Evolutionary conservation across 169 alveolate species (phyloP).

Genomic region (Besnoitia besnoiti): DNA sequence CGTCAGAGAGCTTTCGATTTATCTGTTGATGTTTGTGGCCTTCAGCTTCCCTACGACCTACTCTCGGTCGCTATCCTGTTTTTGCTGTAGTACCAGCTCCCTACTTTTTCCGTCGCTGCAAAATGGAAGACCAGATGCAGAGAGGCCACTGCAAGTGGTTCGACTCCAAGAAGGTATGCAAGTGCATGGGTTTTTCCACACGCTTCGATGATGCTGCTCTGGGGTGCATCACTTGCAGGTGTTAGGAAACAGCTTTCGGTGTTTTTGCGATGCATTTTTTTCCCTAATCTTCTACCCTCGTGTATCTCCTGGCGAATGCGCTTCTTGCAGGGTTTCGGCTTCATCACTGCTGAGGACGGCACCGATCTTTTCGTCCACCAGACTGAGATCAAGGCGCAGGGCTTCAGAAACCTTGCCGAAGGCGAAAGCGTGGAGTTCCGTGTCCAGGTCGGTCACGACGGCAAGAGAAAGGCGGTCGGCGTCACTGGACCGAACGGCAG

Average conservation of each 20-base stretch:
- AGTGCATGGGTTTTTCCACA: no score
- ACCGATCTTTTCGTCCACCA: constrained; percentile 83
- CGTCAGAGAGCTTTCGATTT: no score
- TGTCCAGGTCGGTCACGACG: constrained; percentile 77
- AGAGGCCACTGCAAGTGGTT: constrained; percentile 85
- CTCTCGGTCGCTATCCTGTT: background rate
- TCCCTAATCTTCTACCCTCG: background rate
- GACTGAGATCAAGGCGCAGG: constrained; percentile 78
- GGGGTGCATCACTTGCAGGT: background rate
- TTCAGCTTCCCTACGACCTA: background rate
- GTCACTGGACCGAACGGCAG: constrained; percentile 84
- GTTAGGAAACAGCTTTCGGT: background rate
- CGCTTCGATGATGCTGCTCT: background rate
- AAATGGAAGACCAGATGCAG: constrained; percentile 58
- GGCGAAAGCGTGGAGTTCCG: constrained; percentile 76
- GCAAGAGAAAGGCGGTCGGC: constrained; percentile 79
- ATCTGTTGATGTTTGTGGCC: background rate
- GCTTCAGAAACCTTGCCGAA: constrained; percentile 79
- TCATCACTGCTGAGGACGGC: constrained; percentile 80
- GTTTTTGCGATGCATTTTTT: background rate
- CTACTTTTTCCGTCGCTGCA: constrained; percentile 23
- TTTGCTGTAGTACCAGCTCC: background rate
- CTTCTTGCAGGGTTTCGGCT: constrained; percentile 78
- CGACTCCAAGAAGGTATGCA: constrained; percentile 74
- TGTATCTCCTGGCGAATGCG: background rate